A percentile compares a stretch with the other conserved stretches of the same genome.
phyloP scores from a whole-genome alignment of 2,329 filamentous ascomycete species.

The Cytospora piceicola region DNA sequence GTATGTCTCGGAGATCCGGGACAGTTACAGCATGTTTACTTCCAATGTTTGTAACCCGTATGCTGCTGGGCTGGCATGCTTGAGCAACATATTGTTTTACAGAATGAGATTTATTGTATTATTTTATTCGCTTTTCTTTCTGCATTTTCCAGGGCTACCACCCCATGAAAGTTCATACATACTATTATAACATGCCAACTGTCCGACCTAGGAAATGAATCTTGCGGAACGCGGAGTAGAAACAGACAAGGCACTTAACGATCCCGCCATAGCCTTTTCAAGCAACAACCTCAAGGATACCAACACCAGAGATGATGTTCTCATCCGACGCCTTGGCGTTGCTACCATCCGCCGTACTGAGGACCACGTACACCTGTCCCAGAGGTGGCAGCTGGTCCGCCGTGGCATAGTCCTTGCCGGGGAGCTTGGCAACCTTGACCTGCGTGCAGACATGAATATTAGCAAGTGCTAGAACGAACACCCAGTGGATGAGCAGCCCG shows the following conservation, averaged over 20 bases:
- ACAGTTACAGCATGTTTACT: no score
- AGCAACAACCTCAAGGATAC: slow-evolving; percentile 39
- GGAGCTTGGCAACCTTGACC: slow-evolving; percentile 31
- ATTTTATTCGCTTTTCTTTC: no score
- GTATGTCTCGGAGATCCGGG: no score
- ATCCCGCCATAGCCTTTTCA: not conserved
- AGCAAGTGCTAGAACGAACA: not conserved
- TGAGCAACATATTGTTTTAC: not conserved
- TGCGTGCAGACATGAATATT: not conserved
- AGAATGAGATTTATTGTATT: no score
- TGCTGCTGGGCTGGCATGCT: not conserved
- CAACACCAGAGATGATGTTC: slow-evolving; percentile 45
- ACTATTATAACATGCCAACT: not conserved
- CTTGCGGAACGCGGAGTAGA: not conserved
- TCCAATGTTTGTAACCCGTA: no score
- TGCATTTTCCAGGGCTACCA: no score
- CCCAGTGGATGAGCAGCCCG: no score
- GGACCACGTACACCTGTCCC: slow-evolving; percentile 47
- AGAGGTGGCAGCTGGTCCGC: slow-evolving; percentile 30
- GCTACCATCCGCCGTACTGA: slow-evolving; percentile 42
- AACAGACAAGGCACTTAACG: not conserved
- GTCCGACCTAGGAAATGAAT: not conserved
- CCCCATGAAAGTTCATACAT: no score
- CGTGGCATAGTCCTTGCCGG: slow-evolving; percentile 16
- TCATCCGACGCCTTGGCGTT: slow-evolving; percentile 39